Evolutionary conservation across 1,284 basidiomycete species (phyloP).

Genomic region (Rugosomyces carneus): DNA sequence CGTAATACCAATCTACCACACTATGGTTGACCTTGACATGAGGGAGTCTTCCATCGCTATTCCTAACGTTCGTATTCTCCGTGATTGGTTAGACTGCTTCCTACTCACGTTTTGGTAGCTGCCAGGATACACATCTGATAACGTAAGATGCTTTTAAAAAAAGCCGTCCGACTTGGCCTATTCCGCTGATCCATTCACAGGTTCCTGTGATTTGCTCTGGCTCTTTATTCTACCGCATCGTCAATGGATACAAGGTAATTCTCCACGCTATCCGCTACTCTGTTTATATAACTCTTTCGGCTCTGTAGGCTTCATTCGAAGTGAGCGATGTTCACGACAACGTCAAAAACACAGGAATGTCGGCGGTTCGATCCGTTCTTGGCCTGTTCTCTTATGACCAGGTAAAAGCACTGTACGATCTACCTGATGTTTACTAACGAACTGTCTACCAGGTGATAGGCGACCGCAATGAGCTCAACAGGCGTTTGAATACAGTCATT

Average conservation of each 20-base stretch:
- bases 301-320: slow-evolving; percentile 36
- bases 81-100: background rate
- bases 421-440: too few species aligned
- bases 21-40: slow-evolving; percentile 37
- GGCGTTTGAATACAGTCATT: slow-evolving; percentile 39
- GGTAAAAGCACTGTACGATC: slow-evolving; percentile 20
- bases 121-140: slow-evolving; percentile 46
- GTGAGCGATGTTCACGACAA: slow-evolving; percentile 41
- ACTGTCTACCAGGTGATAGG: slow-evolving; percentile 48
- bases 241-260: slow-evolving; percentile 40
- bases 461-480: slow-evolving; percentile 46
- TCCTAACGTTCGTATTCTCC: slow-evolving; percentile 27
- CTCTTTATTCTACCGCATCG: slow-evolving; percentile 44
- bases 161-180: background rate
- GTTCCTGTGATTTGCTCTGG: slow-evolving; percentile 44
- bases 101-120: slow-evolving; percentile 23
- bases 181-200: slow-evolving; percentile 13
- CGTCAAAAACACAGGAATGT: slow-evolving; percentile 44
- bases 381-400: slow-evolving; percentile 43
- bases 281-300: background rate
- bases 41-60: slow-evolving; percentile 41
- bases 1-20: slow-evolving; percentile 39
- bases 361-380: slow-evolving; percentile 43
- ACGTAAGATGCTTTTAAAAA: slow-evolving; percentile 24
- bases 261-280: background rate